Evolutionary conservation across 257 asterid species (phyloP).

Genomic region (Verbascum thapsus): DNA sequence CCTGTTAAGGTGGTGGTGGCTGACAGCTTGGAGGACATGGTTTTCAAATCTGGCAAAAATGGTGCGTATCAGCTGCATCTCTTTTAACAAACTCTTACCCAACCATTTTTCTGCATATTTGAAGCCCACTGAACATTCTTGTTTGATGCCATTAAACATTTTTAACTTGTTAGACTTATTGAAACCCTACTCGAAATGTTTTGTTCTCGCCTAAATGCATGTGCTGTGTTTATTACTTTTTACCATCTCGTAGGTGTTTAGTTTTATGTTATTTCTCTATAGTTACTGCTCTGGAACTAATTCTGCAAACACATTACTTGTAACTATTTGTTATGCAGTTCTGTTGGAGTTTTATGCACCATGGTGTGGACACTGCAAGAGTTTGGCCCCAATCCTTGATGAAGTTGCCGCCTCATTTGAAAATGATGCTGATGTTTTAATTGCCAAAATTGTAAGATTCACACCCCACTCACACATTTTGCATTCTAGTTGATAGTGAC

Average conservation of each 20-base stretch:
- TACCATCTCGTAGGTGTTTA: constrained; percentile 3
- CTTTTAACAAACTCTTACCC: constrained; percentile 17
- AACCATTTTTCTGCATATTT: constrained; percentile 13
- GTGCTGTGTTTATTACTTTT: neutral
- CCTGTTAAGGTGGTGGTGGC: constrained; percentile 86
- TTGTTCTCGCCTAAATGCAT: neutral
- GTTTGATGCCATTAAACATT: constrained; percentile 1
- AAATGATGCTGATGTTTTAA: constrained; percentile 65
- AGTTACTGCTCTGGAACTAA: constrained; percentile 19
- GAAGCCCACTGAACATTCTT: constrained; percentile 2
- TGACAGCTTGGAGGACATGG: constrained; percentile 63
- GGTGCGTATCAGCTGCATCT: constrained; percentile 39
- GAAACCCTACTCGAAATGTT: neutral
- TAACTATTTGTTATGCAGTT: constrained; percentile 45
- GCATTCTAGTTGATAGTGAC: constrained; percentile 3
- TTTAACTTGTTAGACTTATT: neutral
- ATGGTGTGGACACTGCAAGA: constrained; percentile 96
- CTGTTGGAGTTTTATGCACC: constrained; percentile 89
- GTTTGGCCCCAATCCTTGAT: constrained; percentile 88
- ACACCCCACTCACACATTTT: neutral
- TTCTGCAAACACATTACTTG: constrained; percentile 22
- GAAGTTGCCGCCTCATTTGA: constrained; percentile 79
- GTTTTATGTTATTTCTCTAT: constrained; percentile 7
- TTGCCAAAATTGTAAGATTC: constrained; percentile 78
- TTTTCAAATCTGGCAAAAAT: constrained; percentile 63